Conservation (phyloP, 2,329 filamentous ascomycete genomes). For the Teratosphaeria viscida region DNA sequence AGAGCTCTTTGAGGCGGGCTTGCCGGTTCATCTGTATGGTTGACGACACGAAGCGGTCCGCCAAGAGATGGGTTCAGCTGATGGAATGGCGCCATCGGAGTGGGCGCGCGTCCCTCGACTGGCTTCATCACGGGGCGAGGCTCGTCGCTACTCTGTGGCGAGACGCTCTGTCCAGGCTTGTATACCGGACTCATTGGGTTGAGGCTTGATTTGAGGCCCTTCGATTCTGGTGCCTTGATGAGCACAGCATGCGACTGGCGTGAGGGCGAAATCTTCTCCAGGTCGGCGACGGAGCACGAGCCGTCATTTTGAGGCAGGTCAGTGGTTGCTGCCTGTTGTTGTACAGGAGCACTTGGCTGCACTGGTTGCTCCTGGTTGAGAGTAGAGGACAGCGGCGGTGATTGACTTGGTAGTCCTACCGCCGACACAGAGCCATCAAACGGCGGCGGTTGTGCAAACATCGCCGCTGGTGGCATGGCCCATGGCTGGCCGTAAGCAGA, state of each 20-base stretch:
- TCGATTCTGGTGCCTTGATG: constrained; percentile 24
- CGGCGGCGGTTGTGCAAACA: constrained; percentile 16
- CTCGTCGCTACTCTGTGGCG: neutral
- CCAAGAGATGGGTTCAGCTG: constrained; percentile 5
- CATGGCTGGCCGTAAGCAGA: constrained; percentile 11
- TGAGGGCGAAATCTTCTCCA: constrained; percentile 10
- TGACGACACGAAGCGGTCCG: neutral
- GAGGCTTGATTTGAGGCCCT: constrained; percentile 21
- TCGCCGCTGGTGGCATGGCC: constrained; percentile 13
- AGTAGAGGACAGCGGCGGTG: neutral
- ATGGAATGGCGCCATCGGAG: constrained; percentile 10
- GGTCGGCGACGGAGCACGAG: constrained; percentile 12
- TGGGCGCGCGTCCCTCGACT: constrained; percentile 5
- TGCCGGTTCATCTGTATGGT: constrained; percentile 12
- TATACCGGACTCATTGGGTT: constrained; percentile 31
- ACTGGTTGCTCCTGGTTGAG: neutral
- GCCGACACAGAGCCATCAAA: constrained; percentile 22
- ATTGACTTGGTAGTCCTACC: constrained; percentile 5
- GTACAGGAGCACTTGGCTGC: neutral
- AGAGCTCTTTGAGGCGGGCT: constrained; percentile 16
- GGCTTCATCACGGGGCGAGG: neutral
- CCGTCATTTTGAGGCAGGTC: constrained; percentile 19
- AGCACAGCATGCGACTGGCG: constrained; percentile 21
- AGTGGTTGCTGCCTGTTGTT: neutral
- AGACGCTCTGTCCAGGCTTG: constrained; percentile 16